Base-by-base conservation (phyloP, 176 grass and related monocot genomes). In the Aegilops sharonensis region DNA sequence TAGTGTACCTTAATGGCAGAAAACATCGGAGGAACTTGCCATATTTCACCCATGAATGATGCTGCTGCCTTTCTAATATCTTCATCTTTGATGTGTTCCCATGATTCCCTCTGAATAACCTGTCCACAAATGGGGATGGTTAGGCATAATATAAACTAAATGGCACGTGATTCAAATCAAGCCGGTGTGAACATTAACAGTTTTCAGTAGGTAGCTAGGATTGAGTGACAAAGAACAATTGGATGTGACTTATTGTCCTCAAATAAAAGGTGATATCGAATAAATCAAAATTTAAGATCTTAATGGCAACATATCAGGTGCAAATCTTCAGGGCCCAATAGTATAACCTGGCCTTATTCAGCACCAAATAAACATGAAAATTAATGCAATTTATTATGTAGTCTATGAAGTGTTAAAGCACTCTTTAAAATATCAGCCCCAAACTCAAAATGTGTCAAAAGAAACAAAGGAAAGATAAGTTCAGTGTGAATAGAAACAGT, bases 1-100 rank as follows among this genome's bases (percentile, higher is more conserved):
- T 82, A 42, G 11, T 60, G 15, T 80, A 98, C 96, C 96, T 98
- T 98, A 83, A 98, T 94, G 57, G 96, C 96, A 89, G 93, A 98
- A 92, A 98, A 98, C 93, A 98, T 98, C 0, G 93, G 96, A 89
- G 96, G 96, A 69, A 98, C 96, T 88, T 98, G 96, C 96, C 91
- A 98, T 88, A 94, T 95, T 79, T 98, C 93, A 40, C 96, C 96
- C 86, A 91, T 92, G 78, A 95, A 98, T 76, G 88, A 84, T 88
- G 90, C 84, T 67, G 82, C 93, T 56, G 67, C 83, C 79, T 98
- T 98, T 85, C 89, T 95, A 79, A 98, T 95, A 80, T 91, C 84
- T 76, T 88, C 90, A 85, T 95, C 96, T 88, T 93, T 98, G 72
- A 98, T 94, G 65, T 95, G 93, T 78, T 98, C 96, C 93, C 93